Conservation (phyloP, 1,284 basidiomycete genomes). For the Exobasidium rhododendri region DNA sequence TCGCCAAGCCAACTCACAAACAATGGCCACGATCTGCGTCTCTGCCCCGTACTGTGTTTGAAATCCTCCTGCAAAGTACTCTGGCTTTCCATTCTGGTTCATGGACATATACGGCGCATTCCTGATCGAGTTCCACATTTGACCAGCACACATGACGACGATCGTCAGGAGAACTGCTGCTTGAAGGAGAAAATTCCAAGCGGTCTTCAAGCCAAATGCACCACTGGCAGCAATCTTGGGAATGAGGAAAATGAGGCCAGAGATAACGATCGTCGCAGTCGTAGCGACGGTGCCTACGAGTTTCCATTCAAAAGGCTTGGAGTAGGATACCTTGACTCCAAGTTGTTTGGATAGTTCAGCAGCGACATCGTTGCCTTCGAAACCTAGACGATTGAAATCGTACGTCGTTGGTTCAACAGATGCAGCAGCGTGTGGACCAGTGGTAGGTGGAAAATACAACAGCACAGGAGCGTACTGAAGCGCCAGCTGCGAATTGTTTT, state of each 20-base stretch:
- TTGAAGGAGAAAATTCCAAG: conserved; percentile 1
- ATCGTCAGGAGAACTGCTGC: conserved; percentile 26
- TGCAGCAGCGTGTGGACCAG: conserved; percentile 14
- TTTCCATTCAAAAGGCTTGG: conserved; percentile 32
- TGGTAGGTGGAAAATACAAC: conserved; percentile 31
- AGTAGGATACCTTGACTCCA: conserved; percentile 26
- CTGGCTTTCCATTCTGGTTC: conserved; percentile 59
- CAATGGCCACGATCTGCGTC: conserved; percentile 76
- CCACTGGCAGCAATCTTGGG: conserved; percentile 17
- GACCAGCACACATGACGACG: conserved; percentile 56
- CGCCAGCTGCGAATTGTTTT: conserved; percentile 22
- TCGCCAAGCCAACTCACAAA: conserved; percentile 70
- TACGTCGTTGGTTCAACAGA: conserved; percentile 25
- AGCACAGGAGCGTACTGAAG: conserved; percentile 42
- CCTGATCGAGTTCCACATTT: conserved; percentile 96
- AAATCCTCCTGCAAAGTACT: conserved; percentile 83
- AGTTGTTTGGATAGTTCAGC: conserved; percentile 25
- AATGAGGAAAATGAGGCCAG: conserved; percentile 19
- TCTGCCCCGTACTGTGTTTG: conserved; percentile 90
- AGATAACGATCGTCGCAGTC: conserved; percentile 15
- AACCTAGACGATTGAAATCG: conserved; percentile 38
- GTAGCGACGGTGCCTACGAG: conserved; percentile 21
- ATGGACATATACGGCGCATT: conserved; percentile 68
- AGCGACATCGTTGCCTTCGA: conserved; percentile 29
- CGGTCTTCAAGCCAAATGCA: background rate